These are phyloP conservation scores for Ophiostoma sp. DNA, from an alignment of 2,329 filamentous ascomycete species.

Conservation along the genomic window DNA sequence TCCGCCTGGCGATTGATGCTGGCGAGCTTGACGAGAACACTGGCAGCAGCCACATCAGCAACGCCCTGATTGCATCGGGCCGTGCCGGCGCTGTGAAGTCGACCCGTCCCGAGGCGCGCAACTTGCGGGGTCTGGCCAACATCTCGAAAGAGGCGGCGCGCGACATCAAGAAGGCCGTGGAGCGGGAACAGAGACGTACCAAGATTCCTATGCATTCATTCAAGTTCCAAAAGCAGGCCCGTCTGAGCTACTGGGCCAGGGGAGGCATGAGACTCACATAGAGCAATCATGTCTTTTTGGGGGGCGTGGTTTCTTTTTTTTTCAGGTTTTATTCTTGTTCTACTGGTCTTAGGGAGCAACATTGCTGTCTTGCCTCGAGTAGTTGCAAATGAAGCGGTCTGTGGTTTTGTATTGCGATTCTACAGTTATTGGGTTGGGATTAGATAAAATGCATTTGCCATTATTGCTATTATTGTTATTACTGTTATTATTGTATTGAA, in stretches of 20 bases:
- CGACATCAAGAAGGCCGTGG: conserved; percentile 24
- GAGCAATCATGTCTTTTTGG: too few relatives aligned
- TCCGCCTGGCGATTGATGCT: conserved; percentile 26
- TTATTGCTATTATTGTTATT: neutral
- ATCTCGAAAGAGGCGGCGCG: conserved; percentile 11
- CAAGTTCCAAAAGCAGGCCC: conserved; percentile 13
- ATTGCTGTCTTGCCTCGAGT: too few relatives aligned
- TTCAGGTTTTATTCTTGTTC: neutral
- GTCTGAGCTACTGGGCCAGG: too few relatives aligned
- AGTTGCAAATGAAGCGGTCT: neutral
- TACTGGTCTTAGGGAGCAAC: too few relatives aligned
- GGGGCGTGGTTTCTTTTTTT: neutral
- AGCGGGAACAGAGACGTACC: conserved; percentile 23
- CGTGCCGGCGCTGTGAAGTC: conserved; percentile 11
- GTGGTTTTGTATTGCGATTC: neutral
- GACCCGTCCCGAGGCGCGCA: conserved; percentile 23
- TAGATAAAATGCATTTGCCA: neutral
- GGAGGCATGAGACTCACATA: too few relatives aligned
- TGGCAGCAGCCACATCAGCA: conserved; percentile 9
- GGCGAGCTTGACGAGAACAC: conserved; percentile 19
- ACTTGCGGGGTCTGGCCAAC: conserved; percentile 21
- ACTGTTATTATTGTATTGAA: too few relatives aligned
- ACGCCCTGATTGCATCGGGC: neutral
- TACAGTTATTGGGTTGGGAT: neutral
- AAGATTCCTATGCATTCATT: conserved; percentile 11